These are phyloP conservation scores for Fusarium beomiforme DNA, from an alignment of 2,329 filamentous ascomycete genomes.

Conservation along the genomic window DNA sequence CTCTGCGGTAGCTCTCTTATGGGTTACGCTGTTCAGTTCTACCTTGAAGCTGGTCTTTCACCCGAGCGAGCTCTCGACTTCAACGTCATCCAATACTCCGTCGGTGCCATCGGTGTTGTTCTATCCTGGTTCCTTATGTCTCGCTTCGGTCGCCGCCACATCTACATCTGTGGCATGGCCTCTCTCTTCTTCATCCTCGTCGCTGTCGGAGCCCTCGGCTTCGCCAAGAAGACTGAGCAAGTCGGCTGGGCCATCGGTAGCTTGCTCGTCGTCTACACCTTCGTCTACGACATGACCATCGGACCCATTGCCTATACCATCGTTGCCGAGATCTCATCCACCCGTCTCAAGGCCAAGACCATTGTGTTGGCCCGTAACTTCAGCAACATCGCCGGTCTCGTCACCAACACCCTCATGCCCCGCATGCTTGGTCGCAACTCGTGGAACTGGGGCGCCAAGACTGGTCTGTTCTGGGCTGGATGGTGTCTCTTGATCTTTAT, in stretches of 20 bases:
- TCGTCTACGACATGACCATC: conserved; percentile 52
- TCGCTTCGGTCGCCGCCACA: conserved; percentile 8
- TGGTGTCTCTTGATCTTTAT: conserved; percentile 55
- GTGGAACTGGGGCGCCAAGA: conserved; percentile 59
- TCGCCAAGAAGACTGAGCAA: conserved; percentile 50
- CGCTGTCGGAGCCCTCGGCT: conserved; percentile 47
- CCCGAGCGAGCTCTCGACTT: conserved; percentile 9
- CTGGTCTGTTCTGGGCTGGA: conserved; percentile 56
- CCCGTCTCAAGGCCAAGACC: conserved; percentile 57
- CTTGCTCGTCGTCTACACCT: conserved; percentile 55
- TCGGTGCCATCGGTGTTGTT: conserved; percentile 5
- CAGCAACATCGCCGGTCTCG: conserved; percentile 60
- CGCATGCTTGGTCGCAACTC: conserved; percentile 57
- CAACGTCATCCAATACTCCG: conserved; percentile 16
- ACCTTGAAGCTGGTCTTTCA: conserved; percentile 6
- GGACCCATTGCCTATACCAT: conserved; percentile 81
- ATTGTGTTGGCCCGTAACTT: conserved; percentile 55
- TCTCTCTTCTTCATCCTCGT: conserved; percentile 5
- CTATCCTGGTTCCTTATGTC: conserved; percentile 19
- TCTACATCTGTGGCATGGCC: conserved; percentile 8
- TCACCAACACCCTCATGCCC: conserved; percentile 56
- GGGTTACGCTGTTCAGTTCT: conserved; percentile 18
- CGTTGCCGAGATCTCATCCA: conserved; percentile 65
- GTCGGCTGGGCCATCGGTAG: conserved; percentile 57
- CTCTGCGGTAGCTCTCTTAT: conserved; percentile 16